phyloP scores from a whole-genome alignment of 1,139 yeast genomes.

The Hansenula sp. region DNA sequence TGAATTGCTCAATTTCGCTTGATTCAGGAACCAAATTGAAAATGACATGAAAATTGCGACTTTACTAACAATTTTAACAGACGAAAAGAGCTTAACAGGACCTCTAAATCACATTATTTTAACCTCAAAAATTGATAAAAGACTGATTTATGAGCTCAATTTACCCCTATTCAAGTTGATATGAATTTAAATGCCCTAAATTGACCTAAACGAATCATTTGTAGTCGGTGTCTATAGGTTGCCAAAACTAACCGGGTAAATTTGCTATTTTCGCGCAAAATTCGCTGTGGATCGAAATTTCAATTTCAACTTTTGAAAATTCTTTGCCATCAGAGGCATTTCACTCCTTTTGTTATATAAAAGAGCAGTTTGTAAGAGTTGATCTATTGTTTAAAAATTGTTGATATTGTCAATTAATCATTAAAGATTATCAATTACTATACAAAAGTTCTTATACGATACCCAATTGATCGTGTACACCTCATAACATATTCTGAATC shows the following conservation, averaged over 20 bases:
- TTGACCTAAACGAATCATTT: no score
- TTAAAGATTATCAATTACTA: no score
- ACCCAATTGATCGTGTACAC: no score
- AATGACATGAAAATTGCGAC: no score
- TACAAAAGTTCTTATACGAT: no score
- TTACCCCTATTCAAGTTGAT: not conserved
- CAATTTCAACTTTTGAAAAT: slow-evolving; percentile 1
- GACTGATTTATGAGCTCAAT: not conserved
- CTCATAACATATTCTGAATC: no score
- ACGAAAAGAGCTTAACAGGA: not conserved
- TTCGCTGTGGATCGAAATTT: slow-evolving; percentile 1
- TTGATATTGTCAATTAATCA: no score
- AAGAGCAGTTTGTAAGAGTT: no score
- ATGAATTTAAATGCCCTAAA: no score
- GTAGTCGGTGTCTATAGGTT: not conserved
- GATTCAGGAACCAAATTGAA: not conserved
- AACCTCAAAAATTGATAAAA: not conserved
- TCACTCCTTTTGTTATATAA: not conserved
- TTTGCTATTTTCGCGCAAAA: not conserved
- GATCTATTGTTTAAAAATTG: no score
- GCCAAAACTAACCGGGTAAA: not conserved
- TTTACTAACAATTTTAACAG: not conserved
- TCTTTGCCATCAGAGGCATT: not conserved
- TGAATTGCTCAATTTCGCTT: no score
- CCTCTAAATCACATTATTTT: not conserved